Evolutionary conservation across 148 eudicot genomes (phyloP), one percentile per base, ranked within the genome.

Genomic region (Vaccinium darrowii): DNA sequence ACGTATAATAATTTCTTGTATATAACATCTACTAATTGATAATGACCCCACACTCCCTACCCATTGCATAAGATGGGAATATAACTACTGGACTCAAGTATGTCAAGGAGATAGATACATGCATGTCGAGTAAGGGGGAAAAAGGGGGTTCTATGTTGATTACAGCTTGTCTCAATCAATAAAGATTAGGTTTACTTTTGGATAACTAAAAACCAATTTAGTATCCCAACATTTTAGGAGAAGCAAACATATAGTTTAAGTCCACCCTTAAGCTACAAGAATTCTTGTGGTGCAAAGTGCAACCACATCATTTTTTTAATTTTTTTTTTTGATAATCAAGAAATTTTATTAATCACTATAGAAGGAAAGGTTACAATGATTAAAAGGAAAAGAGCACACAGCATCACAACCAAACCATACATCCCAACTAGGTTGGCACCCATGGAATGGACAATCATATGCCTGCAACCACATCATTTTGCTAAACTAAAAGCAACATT

Each of bases 131-230:
- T 11, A 1, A 12, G 30, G 71, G 13, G 13, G 4, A 49, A 49
- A 51, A 19, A 4, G 27, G 15, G 16, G 4, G 43, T 49, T 52
- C 18, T 8, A 5, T 21, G 23, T 50, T n/a, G 80, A 25, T 27
- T 69, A 30, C 13, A 71, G 56, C 16, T 19, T 78, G 81, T 78
- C 81, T 14, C 81, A 78, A 25, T 78, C 62, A 52, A 7, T 9
- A 78, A 78, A 77, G 80, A 43, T 77, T 77, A 13, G 58, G 33
- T 53, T 49, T 78, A 53, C 81, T 52, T 8, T 51, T 78, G 58
- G 58, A 14, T 13, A 77, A 77, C 27, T 77, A 52, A 0, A 78
- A n/a, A 13, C 52, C 25, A 78, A 19, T 9, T 78, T 49, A 51
- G 81, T 21, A 49, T 14, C 27, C 13, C 52, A 78, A 43, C 58